A percentile compares a stretch with the other conserved stretches of the same genome.
Conservation (phyloP, 306 rosid genomes). For the Begonia fuchsioides region DNA sequence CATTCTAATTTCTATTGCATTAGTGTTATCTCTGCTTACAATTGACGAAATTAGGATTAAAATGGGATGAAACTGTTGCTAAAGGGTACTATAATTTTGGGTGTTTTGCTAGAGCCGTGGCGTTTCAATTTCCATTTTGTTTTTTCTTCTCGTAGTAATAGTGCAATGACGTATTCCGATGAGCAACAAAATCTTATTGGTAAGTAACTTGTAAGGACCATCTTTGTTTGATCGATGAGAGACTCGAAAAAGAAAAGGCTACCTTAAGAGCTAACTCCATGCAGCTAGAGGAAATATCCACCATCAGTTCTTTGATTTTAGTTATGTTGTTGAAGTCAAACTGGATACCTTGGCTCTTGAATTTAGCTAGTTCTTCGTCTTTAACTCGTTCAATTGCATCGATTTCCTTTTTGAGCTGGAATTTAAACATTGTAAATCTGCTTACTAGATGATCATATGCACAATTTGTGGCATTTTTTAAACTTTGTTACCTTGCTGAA, state of each 20-base stretch:
- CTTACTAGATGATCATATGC: not conserved
- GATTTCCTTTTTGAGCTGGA: not conserved
- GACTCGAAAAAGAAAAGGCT: not conserved
- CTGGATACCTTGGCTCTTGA: not conserved
- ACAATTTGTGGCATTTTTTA: too few species aligned
- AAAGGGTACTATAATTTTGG: too few species aligned
- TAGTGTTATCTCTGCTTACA: too few species aligned
- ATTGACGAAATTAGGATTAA: too few species aligned
- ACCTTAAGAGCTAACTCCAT: not conserved
- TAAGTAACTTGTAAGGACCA: too few species aligned
- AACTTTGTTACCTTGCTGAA: not conserved
- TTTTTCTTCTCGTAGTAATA: too few species aligned
- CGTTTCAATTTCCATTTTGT: too few species aligned
- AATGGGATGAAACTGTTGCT: too few species aligned
- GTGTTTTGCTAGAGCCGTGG: too few species aligned
- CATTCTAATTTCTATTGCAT: too few species aligned
- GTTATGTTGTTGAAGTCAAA: not conserved
- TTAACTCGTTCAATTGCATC: not conserved
- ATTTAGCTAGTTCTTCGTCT: not conserved
- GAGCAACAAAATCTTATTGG: too few species aligned
- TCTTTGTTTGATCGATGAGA: not conserved
- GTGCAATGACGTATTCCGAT: too few species aligned
- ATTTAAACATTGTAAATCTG: not conserved
- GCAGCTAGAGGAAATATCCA: constrained; percentile 1
- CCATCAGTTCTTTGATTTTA: constrained; percentile 1